These are phyloP conservation scores for Penicillium samsonianum DNA, from an alignment of 495 filamentous ascomycete genomes.

Conservation along the genomic window DNA sequence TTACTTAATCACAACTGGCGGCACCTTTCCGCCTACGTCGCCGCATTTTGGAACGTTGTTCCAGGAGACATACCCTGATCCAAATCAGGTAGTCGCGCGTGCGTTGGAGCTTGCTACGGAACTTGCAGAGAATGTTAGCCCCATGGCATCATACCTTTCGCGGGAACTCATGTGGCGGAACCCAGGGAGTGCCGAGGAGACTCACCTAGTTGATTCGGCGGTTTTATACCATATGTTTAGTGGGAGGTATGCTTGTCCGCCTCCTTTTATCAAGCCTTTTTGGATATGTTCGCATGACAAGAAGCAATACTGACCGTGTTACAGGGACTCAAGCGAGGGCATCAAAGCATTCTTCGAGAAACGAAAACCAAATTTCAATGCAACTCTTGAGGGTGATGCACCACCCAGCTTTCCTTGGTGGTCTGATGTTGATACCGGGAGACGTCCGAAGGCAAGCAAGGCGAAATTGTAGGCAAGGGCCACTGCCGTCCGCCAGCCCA, in stretches of 20 bases:
- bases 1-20: conserved; percentile 37
- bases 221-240: conserved; percentile 55
- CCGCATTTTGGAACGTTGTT: conserved; percentile 45
- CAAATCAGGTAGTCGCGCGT: conserved; percentile 48
- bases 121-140: conserved; percentile 52
- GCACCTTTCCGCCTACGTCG: conserved; percentile 15
- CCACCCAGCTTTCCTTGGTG: conserved; percentile 37
- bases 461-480: conserved; percentile 3
- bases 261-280: not conserved
- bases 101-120: conserved; percentile 57
- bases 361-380: conserved; percentile 54
- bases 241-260: conserved; percentile 19
- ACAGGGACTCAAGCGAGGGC: conserved; percentile 12
- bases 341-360: conserved; percentile 50
- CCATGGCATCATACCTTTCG: conserved; percentile 50
- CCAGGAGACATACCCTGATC: conserved; percentile 46
- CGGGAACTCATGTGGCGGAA: conserved; percentile 56
- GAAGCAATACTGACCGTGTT: not conserved
- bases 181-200: conserved; percentile 50
- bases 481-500: not conserved
- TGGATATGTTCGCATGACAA: not conserved
- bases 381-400: conserved; percentile 28
- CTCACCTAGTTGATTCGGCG: conserved; percentile 56
- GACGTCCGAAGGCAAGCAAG: conserved; percentile 2
- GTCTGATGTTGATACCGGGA: conserved; percentile 19